Conservation (phyloP, 1,139 yeast genomes). For the Hyphopichia khmerensis region DNA sequence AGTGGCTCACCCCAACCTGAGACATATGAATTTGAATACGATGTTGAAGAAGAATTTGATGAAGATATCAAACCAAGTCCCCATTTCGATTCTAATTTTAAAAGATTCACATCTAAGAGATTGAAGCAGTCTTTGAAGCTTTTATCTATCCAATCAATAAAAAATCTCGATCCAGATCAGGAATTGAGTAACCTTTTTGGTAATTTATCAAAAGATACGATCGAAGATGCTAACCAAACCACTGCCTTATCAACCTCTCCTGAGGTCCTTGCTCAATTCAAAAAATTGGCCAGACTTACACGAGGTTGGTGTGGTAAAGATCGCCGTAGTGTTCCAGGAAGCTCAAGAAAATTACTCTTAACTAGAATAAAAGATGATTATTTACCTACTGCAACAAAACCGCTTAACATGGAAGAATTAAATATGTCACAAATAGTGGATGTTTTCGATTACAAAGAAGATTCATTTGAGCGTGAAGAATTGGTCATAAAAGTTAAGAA, state of each 20-base stretch:
- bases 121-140: conserved; percentile 37
- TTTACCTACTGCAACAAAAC: conserved; percentile 69
- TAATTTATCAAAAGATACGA: conserved; percentile 62
- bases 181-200: conserved; percentile 78
- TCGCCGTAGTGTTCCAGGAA: conserved; percentile 69
- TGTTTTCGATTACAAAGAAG: conserved; percentile 41
- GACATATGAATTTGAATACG: conserved; percentile 17
- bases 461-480: conserved; percentile 19
- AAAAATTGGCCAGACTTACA: conserved; percentile 58
- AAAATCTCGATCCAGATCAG: conserved; percentile 73
- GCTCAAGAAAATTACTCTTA: conserved; percentile 61
- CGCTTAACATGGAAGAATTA: conserved; percentile 62
- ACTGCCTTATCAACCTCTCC: conserved; percentile 61
- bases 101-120: conserved; percentile 45
- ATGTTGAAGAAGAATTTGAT: conserved; percentile 31
- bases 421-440: conserved; percentile 35
- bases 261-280: conserved; percentile 63
- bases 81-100: conserved; percentile 39
- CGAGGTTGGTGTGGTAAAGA: conserved; percentile 87
- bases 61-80: conserved; percentile 35
- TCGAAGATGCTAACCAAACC: conserved; percentile 72
- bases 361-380: conserved; percentile 80
- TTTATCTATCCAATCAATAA: conserved; percentile 44
- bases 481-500: conserved; percentile 39
- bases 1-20: conserved; percentile 12